Percentiles rank a stretch among this genome's conserved stretches.
Conservation (phyloP, 345 rosid genomes). For the Mercurialis annua region DNA sequence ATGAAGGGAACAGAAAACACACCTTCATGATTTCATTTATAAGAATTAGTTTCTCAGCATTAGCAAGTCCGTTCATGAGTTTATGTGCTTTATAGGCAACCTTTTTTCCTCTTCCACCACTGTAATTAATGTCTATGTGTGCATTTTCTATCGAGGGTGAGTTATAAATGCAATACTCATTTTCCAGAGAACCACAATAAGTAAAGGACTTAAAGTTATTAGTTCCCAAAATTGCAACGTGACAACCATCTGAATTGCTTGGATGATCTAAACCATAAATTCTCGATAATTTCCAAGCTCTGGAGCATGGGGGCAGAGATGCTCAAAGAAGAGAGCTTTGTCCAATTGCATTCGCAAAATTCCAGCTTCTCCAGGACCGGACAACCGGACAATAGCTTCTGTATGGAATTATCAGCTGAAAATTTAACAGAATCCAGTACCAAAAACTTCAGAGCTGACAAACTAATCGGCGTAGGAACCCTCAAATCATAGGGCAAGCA, state of each 20-base stretch:
- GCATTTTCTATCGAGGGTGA: too few relatives aligned
- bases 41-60: too few relatives aligned
- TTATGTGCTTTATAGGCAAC: too few relatives aligned
- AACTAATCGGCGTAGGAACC: not conserved
- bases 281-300: not conserved
- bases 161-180: too few relatives aligned
- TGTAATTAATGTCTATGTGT: too few relatives aligned
- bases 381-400: not conserved
- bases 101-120: too few relatives aligned
- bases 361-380: not conserved
- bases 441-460: not conserved
- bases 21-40: too few relatives aligned
- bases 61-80: too few relatives aligned
- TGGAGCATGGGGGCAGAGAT: not conserved
- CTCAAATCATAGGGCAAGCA: too few relatives aligned
- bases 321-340: not conserved
- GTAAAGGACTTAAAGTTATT: not conserved
- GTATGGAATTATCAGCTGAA: not conserved
- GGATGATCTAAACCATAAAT: too few relatives aligned
- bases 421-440: not conserved
- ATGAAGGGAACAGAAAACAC: too few relatives aligned
- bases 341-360: not conserved
- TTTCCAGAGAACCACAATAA: too few relatives aligned
- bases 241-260: not conserved
- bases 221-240: not conserved